phyloP scores from a whole-genome alignment of 257 asterid genomes.

The Gardenia jasminoides region DNA sequence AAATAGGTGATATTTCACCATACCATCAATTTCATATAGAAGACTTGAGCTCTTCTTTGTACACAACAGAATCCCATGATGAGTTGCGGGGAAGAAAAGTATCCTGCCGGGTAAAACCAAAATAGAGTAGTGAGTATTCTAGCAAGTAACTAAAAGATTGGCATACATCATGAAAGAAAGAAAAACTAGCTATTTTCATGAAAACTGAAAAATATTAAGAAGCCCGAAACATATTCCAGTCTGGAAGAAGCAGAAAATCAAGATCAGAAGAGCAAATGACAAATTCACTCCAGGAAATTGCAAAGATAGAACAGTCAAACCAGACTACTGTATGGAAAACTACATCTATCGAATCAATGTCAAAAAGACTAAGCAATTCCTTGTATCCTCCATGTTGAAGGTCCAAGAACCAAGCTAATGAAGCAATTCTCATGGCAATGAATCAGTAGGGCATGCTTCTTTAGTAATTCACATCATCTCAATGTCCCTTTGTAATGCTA shows the following conservation, averaged over 20 bases:
- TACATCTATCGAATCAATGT: neutral
- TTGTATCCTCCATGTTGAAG: neutral
- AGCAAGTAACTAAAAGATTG: neutral
- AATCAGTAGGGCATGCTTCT: neutral
- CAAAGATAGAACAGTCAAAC: neutral
- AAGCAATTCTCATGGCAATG: neutral
- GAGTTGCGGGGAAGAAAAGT: slow-evolving; percentile 75
- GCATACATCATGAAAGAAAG: neutral
- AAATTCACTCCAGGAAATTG: neutral
- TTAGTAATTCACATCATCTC: neutral
- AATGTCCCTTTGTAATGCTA: neutral
- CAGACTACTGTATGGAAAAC: neutral
- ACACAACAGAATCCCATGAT: slow-evolving; percentile 55
- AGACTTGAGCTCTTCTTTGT: slow-evolving; percentile 48
- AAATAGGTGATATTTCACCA: neutral
- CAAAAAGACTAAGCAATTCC: neutral
- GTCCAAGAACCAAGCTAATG: neutral
- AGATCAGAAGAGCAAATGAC: neutral
- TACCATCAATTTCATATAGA: slow-evolving; percentile 37
- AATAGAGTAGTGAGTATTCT: neutral
- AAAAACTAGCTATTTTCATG: neutral
- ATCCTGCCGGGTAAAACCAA: slow-evolving; percentile 45
- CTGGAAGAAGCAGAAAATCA: neutral
- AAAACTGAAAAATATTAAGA: neutral
- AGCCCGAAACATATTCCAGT: neutral